These are phyloP conservation scores for bread wheat (Triticum aestivum) DNA, from an alignment of 176 grass and related monocot genomes.

Conservation along the genomic window DNA sequence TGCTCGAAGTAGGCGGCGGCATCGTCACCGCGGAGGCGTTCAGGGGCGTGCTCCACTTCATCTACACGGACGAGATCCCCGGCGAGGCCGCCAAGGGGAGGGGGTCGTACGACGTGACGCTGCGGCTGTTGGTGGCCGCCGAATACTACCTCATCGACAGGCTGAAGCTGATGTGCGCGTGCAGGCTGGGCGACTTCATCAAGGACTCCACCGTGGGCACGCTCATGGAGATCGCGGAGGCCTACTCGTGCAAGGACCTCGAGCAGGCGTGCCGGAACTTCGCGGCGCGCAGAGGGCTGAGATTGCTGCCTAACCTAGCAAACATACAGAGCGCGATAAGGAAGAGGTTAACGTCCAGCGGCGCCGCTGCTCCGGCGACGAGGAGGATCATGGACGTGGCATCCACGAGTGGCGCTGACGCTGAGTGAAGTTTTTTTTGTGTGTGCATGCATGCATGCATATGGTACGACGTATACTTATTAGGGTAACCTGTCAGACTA, in stretches of 20 bases:
- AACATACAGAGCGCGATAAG: not conserved
- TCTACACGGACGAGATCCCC: conserved; percentile 47
- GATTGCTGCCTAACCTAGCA: not conserved
- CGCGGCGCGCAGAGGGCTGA: not conserved
- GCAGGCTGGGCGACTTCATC: conserved; percentile 10
- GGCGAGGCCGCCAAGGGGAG: not conserved
- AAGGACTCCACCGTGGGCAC: not conserved
- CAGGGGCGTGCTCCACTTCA: conserved; percentile 38
- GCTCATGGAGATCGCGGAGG: conserved; percentile 19
- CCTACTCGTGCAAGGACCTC: conserved; percentile 39
- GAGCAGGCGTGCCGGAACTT: not conserved
- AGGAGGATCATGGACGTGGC: not conserved
- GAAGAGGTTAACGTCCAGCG: not conserved
- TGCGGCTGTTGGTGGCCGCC: conserved; percentile 36
- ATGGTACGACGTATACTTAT: not conserved
- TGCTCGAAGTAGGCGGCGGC: not conserved
- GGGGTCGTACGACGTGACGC: not conserved
- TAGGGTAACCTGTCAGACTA: not conserved
- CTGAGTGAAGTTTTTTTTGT: not conserved
- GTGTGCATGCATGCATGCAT: not conserved
- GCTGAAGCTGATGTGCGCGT: conserved; percentile 43
- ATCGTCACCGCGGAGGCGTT: conserved; percentile 32
- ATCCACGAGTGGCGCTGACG: not conserved
- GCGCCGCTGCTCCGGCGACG: no score
- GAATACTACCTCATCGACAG: conserved; percentile 39